Evolutionary conservation across 2,329 filamentous ascomycete species (phyloP).

Genomic region (Huntiella savannae): DNA sequence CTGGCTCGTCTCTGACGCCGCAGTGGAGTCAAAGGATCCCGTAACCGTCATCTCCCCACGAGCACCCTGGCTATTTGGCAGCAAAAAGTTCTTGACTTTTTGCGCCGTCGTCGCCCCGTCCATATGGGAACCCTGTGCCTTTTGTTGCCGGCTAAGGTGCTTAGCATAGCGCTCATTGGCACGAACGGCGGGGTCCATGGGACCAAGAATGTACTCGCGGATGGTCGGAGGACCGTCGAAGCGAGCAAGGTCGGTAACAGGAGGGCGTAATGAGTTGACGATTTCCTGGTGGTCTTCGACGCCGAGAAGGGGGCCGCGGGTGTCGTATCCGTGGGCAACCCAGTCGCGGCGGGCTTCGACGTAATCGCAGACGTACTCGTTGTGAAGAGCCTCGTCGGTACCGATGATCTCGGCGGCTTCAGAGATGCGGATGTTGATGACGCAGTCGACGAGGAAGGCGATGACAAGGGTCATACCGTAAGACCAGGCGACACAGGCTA

Average conservation of each 20-base stretch:
- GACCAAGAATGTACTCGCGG: neutral
- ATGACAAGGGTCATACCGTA: slow-evolving; percentile 58
- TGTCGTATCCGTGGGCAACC: slow-evolving; percentile 58
- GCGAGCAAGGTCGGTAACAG: neutral
- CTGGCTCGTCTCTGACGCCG: too few relatives aligned
- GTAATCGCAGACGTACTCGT: slow-evolving; percentile 80
- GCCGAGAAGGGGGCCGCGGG: neutral
- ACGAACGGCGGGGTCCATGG: neutral
- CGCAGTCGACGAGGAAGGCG: slow-evolving; percentile 53
- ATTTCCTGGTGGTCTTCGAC: neutral
- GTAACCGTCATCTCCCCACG: too few relatives aligned
- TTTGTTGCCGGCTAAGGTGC: too few relatives aligned
- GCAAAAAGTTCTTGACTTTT: too few relatives aligned
- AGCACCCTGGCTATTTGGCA: too few relatives aligned
- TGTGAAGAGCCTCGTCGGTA: slow-evolving; percentile 80
- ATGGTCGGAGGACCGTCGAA: neutral
- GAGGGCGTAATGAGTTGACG: neutral
- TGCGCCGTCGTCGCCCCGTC: too few relatives aligned
- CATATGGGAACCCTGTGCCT: too few relatives aligned
- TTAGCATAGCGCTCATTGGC: neutral
- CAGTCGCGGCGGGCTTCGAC: slow-evolving; percentile 78
- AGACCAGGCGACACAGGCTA: slow-evolving; percentile 44
- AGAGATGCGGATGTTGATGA: slow-evolving; percentile 59
- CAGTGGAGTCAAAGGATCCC: too few relatives aligned
- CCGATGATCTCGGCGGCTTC: slow-evolving; percentile 71